Evolutionary conservation across 176 grass and related monocot genomes (phyloP), one percentile per base, ranked within the genome.

Genomic region (Oropetium thomaeum): DNA sequence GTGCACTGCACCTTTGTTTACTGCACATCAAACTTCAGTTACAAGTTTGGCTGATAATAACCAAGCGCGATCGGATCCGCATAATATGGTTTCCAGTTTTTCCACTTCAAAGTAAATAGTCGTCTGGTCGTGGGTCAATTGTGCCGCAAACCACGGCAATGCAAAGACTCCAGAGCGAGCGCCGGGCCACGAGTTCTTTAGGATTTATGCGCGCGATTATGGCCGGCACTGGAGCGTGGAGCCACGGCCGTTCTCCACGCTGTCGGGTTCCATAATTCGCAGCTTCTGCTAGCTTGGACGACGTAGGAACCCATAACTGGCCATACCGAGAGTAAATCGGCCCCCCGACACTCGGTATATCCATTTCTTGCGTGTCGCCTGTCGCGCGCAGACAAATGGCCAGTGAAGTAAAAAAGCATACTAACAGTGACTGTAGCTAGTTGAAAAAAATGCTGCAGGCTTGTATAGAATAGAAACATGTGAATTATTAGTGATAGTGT

Each of bases 61-160:
- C 29, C 16, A 41, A 41, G 48, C 22, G 9, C n/a, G n/a, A n/a
- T 43, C n/a, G 7, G 39, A 67, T 53, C 29, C 1, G 2, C 35
- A 73, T 19, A 10, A 2, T 59, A 22, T 17, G 20, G 30, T 40
- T 49, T 47, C 4, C 4, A 0, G 8, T 71, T 35, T 35, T 60
- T 25, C 6, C 0, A n/a, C n/a, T 10, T 7, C 4, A 4, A 27
- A 16, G 2, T 8, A 33, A 59, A 38, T 48, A 25, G 10, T 66
- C n/a, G n/a, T 80, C 12, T 89, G 72, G 29, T 83, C 74, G 66
- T 92, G 59, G 37, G 13, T 27, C 38, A 14, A 47, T 65, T 77
- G 26, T 73, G 31, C 49, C 19, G 13, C n/a, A 25, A 25, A 41
- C 65, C 12, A 75, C 27, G 10, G 67, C 59, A 51, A 25, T 42